Percentiles rank a stretch among this genome's conserved stretches.
Evolutionary conservation across 139 green algal species (phyloP).

Genomic region (Raphidocelis subcapitata): DNA sequence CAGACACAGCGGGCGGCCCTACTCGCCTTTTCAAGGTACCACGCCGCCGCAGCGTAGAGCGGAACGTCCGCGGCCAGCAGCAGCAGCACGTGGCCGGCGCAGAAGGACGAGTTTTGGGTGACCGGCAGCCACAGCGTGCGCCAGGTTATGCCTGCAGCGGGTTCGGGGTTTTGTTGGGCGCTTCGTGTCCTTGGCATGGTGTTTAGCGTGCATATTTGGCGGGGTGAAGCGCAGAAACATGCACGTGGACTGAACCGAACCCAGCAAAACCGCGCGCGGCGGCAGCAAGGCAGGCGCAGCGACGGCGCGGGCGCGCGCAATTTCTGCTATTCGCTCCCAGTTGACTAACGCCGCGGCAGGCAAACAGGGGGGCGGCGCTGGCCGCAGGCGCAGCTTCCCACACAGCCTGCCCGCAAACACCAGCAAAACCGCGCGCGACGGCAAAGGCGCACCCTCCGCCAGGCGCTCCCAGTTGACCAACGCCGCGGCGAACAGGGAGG

Average conservation of each 20-base stretch:
- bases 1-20: too few species aligned
- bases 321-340: conserved; percentile 51
- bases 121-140: conserved; percentile 44
- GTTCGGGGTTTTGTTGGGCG: too few species aligned
- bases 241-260: too few species aligned
- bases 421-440: not conserved
- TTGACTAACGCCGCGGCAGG: conserved; percentile 64
- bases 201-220: too few species aligned
- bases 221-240: too few species aligned
- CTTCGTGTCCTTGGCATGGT: too few species aligned
- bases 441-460: conserved; percentile 13
- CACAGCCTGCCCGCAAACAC: too few species aligned
- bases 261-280: not conserved
- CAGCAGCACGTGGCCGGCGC: conserved; percentile 44
- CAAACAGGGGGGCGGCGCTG: conserved; percentile 71
- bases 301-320: too few species aligned
- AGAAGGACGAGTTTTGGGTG: conserved; percentile 51
- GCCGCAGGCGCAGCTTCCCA: conserved; percentile 39
- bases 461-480: conserved; percentile 70
- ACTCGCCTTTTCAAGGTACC: conserved; percentile 71
- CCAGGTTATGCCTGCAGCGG: conserved; percentile 32
- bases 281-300: too few species aligned
- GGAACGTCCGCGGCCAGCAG: conserved; percentile 64
- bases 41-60: conserved; percentile 55
- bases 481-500: conserved; percentile 65